These are phyloP conservation scores for Globisporangium rhizosaccharum DNA, from an alignment of 352 stramenopile genomes.

Conservation along the genomic window DNA sequence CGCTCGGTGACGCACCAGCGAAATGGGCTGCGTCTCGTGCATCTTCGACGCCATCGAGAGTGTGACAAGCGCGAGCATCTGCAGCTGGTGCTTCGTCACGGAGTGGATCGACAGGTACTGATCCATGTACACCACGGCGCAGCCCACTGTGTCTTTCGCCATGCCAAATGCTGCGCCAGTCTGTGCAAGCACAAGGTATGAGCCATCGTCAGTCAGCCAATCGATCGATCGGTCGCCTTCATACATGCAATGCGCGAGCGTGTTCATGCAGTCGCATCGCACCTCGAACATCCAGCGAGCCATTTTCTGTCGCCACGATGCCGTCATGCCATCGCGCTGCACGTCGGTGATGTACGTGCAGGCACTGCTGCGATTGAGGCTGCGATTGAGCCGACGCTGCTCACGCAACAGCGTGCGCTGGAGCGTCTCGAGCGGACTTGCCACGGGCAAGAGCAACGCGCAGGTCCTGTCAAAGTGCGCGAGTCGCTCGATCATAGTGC, in stretches of 20 bases:
- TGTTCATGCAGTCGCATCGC: not conserved
- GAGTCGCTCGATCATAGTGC: not conserved
- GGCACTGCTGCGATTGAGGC: slow-evolving; percentile 1
- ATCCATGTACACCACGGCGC: slow-evolving; percentile 12
- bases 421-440: slow-evolving; percentile 7
- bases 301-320: slow-evolving; percentile 38
- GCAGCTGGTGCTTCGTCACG: slow-evolving; percentile 12
- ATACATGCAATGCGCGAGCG: not conserved
- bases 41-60: slow-evolving; percentile 14
- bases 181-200: not conserved
- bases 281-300: slow-evolving; percentile 49
- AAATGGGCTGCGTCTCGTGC: slow-evolving; percentile 12
- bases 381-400: not conserved
- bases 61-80: slow-evolving; percentile 12
- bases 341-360: slow-evolving; percentile 23
- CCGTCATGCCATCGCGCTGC: slow-evolving; percentile 37
- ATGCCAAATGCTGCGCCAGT: slow-evolving; percentile 13
- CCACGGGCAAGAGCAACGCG: not conserved
- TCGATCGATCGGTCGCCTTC: not conserved
- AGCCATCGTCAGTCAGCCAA: not conserved
- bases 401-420: slow-evolving; percentile 10
- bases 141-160: slow-evolving; percentile 13
- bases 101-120: slow-evolving; percentile 10
- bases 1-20: slow-evolving; percentile 2
- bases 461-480: not conserved